Evolutionary conservation across 169 alveolate species (phyloP).

Genomic region (Plasmodium falciparum): DNA sequence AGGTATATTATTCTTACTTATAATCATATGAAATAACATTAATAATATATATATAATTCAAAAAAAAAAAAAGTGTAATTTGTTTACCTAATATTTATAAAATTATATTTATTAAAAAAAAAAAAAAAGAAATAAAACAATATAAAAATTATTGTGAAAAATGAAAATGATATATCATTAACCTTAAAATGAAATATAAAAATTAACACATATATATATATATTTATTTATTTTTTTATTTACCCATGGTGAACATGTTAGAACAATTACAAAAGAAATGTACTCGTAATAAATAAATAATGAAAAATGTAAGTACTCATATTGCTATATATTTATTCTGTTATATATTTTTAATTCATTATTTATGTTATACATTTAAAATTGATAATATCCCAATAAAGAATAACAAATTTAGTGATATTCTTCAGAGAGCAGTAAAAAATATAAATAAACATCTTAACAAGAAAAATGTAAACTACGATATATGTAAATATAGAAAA

Average conservation of each 20-base stretch:
- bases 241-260: too few species aligned
- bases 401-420: slow-evolving; percentile 32
- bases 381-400: slow-evolving; percentile 58
- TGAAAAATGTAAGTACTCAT: slow-evolving; percentile 47
- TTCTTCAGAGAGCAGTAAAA: slow-evolving; percentile 47
- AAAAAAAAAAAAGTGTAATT: too few species aligned
- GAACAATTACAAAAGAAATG: slow-evolving; percentile 8
- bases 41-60: too few species aligned
- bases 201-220: too few species aligned
- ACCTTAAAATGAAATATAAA: too few species aligned
- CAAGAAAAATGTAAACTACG: slow-evolving; percentile 22
- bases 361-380: slow-evolving; percentile 25
- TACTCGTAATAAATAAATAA: slow-evolving; percentile 18
- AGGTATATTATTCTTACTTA: too few species aligned
- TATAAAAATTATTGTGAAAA: neutral
- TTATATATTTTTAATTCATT: slow-evolving; percentile 7
- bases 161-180: neutral
- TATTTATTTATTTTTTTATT: too few species aligned
- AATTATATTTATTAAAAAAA: too few species aligned
- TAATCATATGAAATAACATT: too few species aligned
- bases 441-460: slow-evolving; percentile 35
- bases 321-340: slow-evolving; percentile 11
- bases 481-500: slow-evolving; percentile 47
- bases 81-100: too few species aligned
- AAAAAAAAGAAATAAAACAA: too few species aligned